Base-by-base conservation (phyloP, 495 filamentous ascomycete genomes). In the Podospora conica region DNA sequence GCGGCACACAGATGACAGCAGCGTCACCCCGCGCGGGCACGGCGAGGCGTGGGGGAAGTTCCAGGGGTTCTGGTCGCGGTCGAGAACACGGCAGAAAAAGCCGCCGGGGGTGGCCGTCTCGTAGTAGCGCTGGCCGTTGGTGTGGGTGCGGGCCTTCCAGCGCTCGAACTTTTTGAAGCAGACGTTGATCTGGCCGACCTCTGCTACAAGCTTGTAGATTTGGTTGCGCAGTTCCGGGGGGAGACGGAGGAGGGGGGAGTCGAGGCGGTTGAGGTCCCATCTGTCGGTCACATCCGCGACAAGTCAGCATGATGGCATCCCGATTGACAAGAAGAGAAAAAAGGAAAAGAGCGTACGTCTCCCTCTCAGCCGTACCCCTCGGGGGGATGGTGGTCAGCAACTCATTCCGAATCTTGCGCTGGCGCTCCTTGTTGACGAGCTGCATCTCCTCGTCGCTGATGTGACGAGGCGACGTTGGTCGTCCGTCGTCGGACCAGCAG, bases 151-250 rank as follows among this genome's bases (percentile, higher is more conserved):
- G 2, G 20, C 9, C 28, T 31, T 22, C 25, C 54, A 64, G 60
- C 69, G 68, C 24, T 65, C 56, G 70, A 65, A 71, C 9, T 56
- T 67, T 27, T 67, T 69, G 67, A 68, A 72, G 58, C 64, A 60
- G 31, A 76, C 68, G 28, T 74, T 68, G 64, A 77, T 68, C 65
- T 77, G 73, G 53, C 73, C 74, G 70, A 76, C 72, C 40, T 29
- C 20, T 54, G 75, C 66, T 33, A 75, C 64, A 28, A 76, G 70
- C 18, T 69, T 67, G 70, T 78, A 79, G 62, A 81, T 79, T 24
- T 70, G 73, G 63, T 74, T 79, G 63, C 77, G 76, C 54, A 81
- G 69, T 56, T 81, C 78, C 28, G 71, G 63, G 0, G 78, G 78
- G 1, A 81, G 73, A 12, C 69, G 69, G 22, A 79, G 73, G 33